A percentile compares a stretch with the other conserved stretches of the same genome.
Evolutionary conservation across 805 yeast genomes (phyloP).

Genomic region (Candida nitratophila): DNA sequence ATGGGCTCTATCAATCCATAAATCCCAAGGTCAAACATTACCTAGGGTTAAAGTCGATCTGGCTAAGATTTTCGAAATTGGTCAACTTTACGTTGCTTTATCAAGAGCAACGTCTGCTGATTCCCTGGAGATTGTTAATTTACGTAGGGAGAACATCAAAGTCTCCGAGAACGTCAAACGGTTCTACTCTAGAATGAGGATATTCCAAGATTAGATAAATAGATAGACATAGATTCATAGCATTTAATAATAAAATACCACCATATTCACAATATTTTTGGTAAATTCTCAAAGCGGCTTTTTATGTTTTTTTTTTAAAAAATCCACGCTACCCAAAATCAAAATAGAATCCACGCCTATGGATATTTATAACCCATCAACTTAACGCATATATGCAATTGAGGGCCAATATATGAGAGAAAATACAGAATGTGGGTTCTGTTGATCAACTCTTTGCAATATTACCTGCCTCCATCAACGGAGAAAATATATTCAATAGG

Average conservation of each 20-base stretch:
- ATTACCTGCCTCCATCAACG: background rate
- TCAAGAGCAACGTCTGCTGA: slow-evolving; percentile 71
- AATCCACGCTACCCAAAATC: no score
- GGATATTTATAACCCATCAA: no score
- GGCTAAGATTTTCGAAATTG: slow-evolving; percentile 62
- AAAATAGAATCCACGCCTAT: no score
- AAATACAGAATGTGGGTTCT: background rate
- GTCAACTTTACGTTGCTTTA: slow-evolving; percentile 79
- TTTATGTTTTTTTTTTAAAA: no score
- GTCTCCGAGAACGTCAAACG: slow-evolving; percentile 53
- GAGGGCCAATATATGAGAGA: no score
- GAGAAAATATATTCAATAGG: background rate
- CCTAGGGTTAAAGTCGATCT: slow-evolving; percentile 65
- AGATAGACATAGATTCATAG: background rate
- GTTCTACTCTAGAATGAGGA: slow-evolving; percentile 47
- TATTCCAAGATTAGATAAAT: background rate
- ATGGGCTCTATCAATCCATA: slow-evolving; percentile 82
- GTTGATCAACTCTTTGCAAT: background rate
- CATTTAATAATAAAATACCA: no score
- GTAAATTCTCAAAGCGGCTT: no score
- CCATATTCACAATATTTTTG: no score
- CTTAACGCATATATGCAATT: no score
- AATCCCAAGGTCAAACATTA: slow-evolving; percentile 80
- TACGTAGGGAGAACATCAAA: slow-evolving; percentile 48
- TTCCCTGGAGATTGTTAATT: slow-evolving; percentile 57